Conservation (phyloP, 768 basidiomycete genomes). For the Mycena sanguinolenta region DNA sequence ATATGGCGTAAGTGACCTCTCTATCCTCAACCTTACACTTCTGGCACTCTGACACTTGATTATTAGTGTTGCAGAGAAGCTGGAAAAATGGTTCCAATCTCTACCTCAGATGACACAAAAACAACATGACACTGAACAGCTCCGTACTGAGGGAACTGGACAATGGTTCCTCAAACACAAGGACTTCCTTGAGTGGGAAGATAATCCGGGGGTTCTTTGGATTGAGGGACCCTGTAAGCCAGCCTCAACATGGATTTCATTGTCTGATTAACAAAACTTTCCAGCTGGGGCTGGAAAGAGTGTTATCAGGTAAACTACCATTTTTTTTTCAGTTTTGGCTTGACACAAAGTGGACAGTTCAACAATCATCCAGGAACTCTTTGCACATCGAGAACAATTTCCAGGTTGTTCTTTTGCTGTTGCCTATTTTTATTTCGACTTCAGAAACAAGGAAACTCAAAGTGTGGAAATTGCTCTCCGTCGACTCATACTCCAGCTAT, state of each 20-base stretch:
- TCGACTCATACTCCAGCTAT: too few species aligned
- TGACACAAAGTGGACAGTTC: neutral
- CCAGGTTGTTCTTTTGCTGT: neutral
- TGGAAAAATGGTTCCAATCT: too few species aligned
- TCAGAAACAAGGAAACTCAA: too few species aligned
- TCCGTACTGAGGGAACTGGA: neutral
- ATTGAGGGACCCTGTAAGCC: too few species aligned
- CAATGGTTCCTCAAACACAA: neutral
- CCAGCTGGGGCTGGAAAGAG: neutral
- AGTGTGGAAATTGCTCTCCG: too few species aligned
- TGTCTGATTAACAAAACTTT: neutral
- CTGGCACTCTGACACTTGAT: neutral
- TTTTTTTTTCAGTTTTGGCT: too few species aligned
- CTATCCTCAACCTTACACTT: neutral
- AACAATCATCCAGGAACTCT: neutral
- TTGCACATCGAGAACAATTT: neutral
- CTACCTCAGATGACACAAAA: too few species aligned
- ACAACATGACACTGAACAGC: neutral
- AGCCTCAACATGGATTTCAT: too few species aligned
- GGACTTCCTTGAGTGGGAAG: neutral
- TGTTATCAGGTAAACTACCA: too few species aligned
- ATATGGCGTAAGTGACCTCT: neutral
- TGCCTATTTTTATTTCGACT: neutral
- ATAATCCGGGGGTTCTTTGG: neutral
- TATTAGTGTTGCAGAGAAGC: too few species aligned